phyloP scores from a whole-genome alignment of 2,329 filamentous ascomycete genomes.

The Diaporthe helianthi region DNA sequence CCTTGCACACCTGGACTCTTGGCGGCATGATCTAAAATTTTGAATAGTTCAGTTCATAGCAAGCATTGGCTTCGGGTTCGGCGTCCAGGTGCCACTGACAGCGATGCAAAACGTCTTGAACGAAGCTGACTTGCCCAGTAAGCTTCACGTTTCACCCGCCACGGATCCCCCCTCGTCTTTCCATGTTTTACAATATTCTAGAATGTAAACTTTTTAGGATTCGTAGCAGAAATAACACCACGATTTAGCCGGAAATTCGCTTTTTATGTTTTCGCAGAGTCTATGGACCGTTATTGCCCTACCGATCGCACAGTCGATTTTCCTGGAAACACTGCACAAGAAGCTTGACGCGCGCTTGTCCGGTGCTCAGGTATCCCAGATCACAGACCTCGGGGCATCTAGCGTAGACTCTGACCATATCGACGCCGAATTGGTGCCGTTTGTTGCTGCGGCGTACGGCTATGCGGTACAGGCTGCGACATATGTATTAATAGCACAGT shows the following conservation, averaged over 20 bases:
- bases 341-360: neutral
- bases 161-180: too few species aligned
- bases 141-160: too few species aligned
- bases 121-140: neutral
- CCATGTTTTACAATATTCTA: too few species aligned
- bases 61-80: slow-evolving; percentile 21
- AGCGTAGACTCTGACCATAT: neutral
- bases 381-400: neutral
- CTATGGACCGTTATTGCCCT: slow-evolving; percentile 1
- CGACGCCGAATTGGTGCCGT: neutral
- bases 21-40: neutral
- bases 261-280: slow-evolving; percentile 11
- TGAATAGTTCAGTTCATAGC: slow-evolving; percentile 19
- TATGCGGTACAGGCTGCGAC: neutral
- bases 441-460: neutral
- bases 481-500: too few species aligned
- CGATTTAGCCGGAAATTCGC: slow-evolving; percentile 2
- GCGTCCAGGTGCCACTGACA: slow-evolving; percentile 20
- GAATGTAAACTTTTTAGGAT: too few species aligned
- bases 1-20: neutral
- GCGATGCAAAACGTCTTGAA: slow-evolving; percentile 28
- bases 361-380: neutral
- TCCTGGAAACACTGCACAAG: neutral
- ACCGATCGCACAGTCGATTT: neutral
- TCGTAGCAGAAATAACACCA: too few species aligned